Base-by-base conservation (phyloP, 768 basidiomycete genomes). In the Auriscalpium orientale region DNA sequence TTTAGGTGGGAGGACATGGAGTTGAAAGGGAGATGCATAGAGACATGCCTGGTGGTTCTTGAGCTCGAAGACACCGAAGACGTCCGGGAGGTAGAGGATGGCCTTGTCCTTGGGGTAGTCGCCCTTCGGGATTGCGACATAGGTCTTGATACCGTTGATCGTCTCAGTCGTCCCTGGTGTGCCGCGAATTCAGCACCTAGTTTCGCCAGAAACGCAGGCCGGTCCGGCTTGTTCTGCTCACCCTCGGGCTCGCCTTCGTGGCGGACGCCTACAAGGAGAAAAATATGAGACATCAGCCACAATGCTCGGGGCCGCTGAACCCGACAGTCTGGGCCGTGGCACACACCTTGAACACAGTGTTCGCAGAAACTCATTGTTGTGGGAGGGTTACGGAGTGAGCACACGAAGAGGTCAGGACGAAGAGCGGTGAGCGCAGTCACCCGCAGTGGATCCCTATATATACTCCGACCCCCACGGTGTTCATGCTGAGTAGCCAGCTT, bases 341-440 rank as follows among this genome's bases (percentile, higher is more conserved):
- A 53, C 68, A 45, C 52, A 80, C 84, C 82, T 66, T 72, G 72
- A 54, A 83, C 57, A 55, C 84, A 86, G 62, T 84, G 66, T 56
- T 75, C 70, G 69, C 82, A 82, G 56, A 81, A 70, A 66, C 76
- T 76, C 80, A 82, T 81, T 48, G 1, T 22, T 45, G 37, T n/a
- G n/a, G 28, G 33, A 21, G 34, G 3, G 46, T 11, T 18, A 3
- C 13, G n/a, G 40, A 13, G n/a, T n/a, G n/a, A n/a, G n/a, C n/a
- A n/a, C n/a, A n/a, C n/a, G n/a, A 13, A 21, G 37, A 47, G 9
- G 21, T 18, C 15, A 34, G 28, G 55, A 22, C n/a, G 38, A 16
- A 22, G 22, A 55, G 13, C 18, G 21, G 33, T 43, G 36, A 5
- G 18, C 35, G 40, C 35, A 10, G 16, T n/a, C n/a, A n/a, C n/a